phyloP scores from a whole-genome alignment of 2,329 filamentous ascomycete genomes.

The Aphanoascus verrucosus region DNA sequence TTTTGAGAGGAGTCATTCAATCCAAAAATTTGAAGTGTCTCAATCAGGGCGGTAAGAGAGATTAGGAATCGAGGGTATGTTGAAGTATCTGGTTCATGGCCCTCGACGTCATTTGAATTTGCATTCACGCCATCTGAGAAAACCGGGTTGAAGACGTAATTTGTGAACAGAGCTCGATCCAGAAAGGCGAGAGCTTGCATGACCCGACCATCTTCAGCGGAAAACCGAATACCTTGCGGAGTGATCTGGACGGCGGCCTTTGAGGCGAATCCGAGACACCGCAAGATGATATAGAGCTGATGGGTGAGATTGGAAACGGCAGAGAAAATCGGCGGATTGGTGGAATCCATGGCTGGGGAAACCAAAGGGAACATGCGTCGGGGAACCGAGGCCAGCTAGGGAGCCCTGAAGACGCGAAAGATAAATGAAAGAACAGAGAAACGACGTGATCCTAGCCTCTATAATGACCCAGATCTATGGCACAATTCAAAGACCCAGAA shows the following conservation, averaged over 20 bases:
- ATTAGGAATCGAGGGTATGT: constrained; percentile 67
- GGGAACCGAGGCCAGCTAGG: no score
- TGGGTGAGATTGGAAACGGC: constrained; percentile 53
- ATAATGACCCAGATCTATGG: constrained; percentile 22
- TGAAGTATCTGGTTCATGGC: constrained; percentile 29
- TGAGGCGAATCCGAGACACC: constrained; percentile 51
- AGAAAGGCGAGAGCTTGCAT: constrained; percentile 88
- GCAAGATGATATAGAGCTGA: constrained; percentile 49
- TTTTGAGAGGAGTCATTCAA: constrained; percentile 49
- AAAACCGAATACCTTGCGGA: constrained; percentile 74
- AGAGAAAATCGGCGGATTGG: constrained; percentile 37
- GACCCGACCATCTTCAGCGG: constrained; percentile 74
- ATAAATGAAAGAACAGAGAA: neutral
- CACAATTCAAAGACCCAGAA: constrained; percentile 22
- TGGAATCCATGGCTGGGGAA: constrained; percentile 12
- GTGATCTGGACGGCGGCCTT: constrained; percentile 64
- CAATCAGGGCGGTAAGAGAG: constrained; percentile 73
- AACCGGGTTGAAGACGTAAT: constrained; percentile 57
- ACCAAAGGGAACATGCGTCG: neutral
- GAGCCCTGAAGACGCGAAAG: no score
- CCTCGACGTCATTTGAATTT: constrained; percentile 26
- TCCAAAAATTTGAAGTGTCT: constrained; percentile 91
- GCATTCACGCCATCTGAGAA: constrained; percentile 17
- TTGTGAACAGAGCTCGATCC: constrained; percentile 78
- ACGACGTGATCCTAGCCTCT: neutral